Evolutionary conservation across 2,329 filamentous ascomycete species (phyloP), one percentile per base, ranked within the genome.

Genomic region (Ascocoryne sarcoides): DNA sequence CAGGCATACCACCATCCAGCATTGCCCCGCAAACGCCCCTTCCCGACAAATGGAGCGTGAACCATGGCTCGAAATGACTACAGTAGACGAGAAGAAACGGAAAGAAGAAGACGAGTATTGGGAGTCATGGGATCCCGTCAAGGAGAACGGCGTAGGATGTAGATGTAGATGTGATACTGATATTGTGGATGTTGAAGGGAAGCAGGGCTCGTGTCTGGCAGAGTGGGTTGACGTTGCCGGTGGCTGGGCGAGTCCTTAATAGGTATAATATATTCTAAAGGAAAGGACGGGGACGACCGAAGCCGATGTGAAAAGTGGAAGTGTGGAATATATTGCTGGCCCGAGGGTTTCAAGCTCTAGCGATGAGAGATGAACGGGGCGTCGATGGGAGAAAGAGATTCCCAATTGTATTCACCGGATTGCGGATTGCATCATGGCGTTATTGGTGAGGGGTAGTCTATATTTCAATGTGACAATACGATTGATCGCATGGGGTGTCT

Each of bases 161-260:
- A 80, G 92, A 56, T 98, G 92, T 70, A 82, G 84, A 60, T 98
- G 92, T 63, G 92, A 98, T 59, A 95, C 88, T 3, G 92, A 98
- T 60, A 93, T 96, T 59, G 86, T 90, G 38, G 92, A 98, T 59
- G 89, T 98, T 18, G 92, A 98, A 67, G 89, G 88, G 63, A 98
- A 96, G 65, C 85, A 94, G 61, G 92, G 92, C 46, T 95, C 87
- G 52, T 98, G 92, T 65, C 70, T 95, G 42, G 76, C 86, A 8
- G 88, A 98, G 65, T 98, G 92, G 92, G 92, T 98, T 10, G 87
- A 95, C 45, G 88, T 95, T 54, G 90, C 89, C 35, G 92, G 92
- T 53, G 92, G 92, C 44, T 98, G 89, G 87, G 79, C 84, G 10
- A 59, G 57, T 42, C 57, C 59, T 44, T 61, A 53, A 60, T 45